Base-by-base conservation (phyloP, 1,139 yeast species). In the Neolecta irregularis region DNA sequence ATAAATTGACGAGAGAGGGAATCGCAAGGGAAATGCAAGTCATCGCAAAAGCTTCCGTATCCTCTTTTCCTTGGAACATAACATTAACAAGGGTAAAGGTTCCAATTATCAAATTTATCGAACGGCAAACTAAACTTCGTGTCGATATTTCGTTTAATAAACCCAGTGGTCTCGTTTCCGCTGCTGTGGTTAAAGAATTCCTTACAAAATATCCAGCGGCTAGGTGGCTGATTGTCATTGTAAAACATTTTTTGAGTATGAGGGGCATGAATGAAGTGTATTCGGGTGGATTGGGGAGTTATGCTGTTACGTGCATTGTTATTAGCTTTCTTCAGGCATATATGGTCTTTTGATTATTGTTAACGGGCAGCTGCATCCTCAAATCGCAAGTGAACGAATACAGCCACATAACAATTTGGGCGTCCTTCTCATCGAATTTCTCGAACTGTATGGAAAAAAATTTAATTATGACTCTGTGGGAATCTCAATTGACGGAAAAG, bases 221-320 rank as follows among this genome's bases (percentile, higher is more conserved):
- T 38, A 61, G 95, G 43, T 93, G 85, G 50, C 57, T 91, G 41
- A 93, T 80, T 0, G 62, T 88, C 38, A 73, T 83, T 3, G 68
- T 88, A 11, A 88, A 91, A 53, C 95, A 83, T 50, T 88, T 85
- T 49, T 62, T 91, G 38, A 64, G 85, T 28, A 72, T 83, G 2
- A 64, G 96, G 47, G 71, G 68, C 44, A 60, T 88, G 42, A 85
- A 88, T 50, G 79, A 81, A 48, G 98, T 88, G n/a, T 93, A 79
- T 50, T 75, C 76, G 16, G 99, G 99, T 40, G 98, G 98, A 0
- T 61, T 91, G 13, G 98, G 99, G 21, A 98, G 98, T 0, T 88
- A 78, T 52, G 74, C 95, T 6, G 80, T 85, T 17, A 81, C 85
- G 30, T 83, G 94, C 48, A 56, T 88, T 50, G 83, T 81, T 24